phyloP scores from a whole-genome alignment of 306 rosid genomes.

The Dalbergia cochinchinensis region DNA sequence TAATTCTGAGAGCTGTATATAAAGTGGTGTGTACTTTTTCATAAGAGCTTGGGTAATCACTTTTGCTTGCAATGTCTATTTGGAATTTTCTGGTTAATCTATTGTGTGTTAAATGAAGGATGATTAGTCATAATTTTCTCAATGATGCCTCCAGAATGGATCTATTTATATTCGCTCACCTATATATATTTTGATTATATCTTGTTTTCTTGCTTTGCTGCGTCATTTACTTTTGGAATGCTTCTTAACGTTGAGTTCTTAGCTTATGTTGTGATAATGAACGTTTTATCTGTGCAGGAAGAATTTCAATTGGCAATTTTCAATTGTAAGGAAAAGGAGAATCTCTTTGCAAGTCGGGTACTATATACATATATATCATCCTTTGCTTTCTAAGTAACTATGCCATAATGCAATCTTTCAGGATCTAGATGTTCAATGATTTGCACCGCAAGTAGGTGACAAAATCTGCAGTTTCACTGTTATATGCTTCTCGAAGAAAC shows the following conservation, averaged over 20 bases:
- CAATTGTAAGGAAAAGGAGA: constrained; percentile 72
- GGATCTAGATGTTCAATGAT: background rate
- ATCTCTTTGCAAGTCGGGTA: constrained; percentile 93
- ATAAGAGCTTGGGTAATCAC: too few species aligned
- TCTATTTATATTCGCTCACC: too few species aligned
- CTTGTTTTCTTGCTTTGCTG: background rate
- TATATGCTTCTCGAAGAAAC: background rate
- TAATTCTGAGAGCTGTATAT: background rate
- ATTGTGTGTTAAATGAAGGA: too few species aligned
- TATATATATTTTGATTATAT: too few species aligned
- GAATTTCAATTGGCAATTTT: constrained; percentile 93
- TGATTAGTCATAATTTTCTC: too few species aligned
- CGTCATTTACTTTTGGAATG: too few species aligned
- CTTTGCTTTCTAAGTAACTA: background rate
- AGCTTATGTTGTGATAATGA: background rate
- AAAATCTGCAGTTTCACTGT: background rate
- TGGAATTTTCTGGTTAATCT: too few species aligned
- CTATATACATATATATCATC: background rate
- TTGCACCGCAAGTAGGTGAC: background rate
- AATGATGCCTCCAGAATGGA: too few species aligned
- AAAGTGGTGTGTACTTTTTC: too few species aligned
- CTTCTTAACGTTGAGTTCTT: background rate
- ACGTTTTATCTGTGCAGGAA: constrained; percentile 68
- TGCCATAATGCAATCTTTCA: background rate
- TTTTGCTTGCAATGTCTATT: too few species aligned